Evolutionary conservation across 1,284 basidiomycete genomes (phyloP), one percentile per base, ranked within the genome.

Genomic region (Mrakiaceae sp.): DNA sequence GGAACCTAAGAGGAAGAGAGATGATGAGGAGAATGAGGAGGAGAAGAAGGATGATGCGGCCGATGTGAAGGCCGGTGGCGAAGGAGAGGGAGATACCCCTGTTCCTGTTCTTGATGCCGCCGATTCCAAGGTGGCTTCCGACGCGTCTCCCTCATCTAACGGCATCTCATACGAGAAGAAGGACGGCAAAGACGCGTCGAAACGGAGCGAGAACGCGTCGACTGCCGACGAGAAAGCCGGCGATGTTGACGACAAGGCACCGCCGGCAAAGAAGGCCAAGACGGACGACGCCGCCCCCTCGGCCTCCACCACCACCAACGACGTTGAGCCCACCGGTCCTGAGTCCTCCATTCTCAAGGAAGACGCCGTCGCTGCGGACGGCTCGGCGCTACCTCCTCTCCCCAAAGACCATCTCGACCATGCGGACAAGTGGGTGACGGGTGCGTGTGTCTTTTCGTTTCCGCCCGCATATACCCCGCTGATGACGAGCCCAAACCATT

Each of bases 401-500:
- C 70, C 68, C 39, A 72, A 67, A 49, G 74, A 76, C 14, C 72
- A 73, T 58, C 69, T 74, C 42, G 70, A 71, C 55, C 74, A 75
- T 60, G 73, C 74, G 3, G 74, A 74, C 58, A 72, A 72, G 48
- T 74, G 73, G 73, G 65, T 70, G n/a, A 74, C 73, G 2, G 68
- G 68, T 69, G 16, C 50, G 62, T 57, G n/a, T 9, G 8, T 4
- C 14, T 40, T 47, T 12, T 39, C 14, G 27, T 14, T 5, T 10
- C 14, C 16, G n/a, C 1, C 27, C 3, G 3, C 9, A 51, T 9
- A 42, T 40, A 7, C 27, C 16, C 7, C 27, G 44, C 54, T 43
- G 12, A 46, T 5, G 54, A 11, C 12, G n/a, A 54, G 47, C n/a
- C 53, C 0, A 16, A 9, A 11, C 52, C 39, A 1, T 44, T 55